Base-by-base conservation (phyloP, 2,329 filamentous ascomycete genomes). In the Coniochaeta hoffmannii region DNA sequence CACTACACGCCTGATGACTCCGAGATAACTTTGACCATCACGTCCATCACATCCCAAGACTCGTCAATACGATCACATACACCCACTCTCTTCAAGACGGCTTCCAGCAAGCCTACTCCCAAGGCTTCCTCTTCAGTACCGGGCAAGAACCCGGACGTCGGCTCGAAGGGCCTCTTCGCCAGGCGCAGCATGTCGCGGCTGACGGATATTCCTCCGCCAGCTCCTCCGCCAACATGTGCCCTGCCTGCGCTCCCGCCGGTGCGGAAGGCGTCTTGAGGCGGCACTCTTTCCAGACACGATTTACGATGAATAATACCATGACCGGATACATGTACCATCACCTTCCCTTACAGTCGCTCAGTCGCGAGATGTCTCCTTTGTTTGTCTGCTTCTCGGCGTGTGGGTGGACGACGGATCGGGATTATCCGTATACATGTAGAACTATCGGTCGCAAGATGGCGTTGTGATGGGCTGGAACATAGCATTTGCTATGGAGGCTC, bases 171-270 rank as follows among this genome's bases (percentile, higher is more conserved):
- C 14, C 54, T 60, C 4, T 32, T 60, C 26, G 72, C 71, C 53
- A 70, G 77, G 26, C 71, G 74, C 55, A 81, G 79, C 65, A 74
- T 81, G 73, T 74, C 78, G 6, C 76, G 80, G 26, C 68, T 81
- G 35, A 68, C 67, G 1, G 73, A 77, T 12, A 77, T 76, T 1
- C 79, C 79, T 30, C 80, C 80, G 1, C 79, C 75, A 15, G 76
- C 72, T 14, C 80, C 80, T 7, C 80, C 80, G 5, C 80, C 80
- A 24, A 81, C 71, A 11, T 76, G 75, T 59, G 79, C 80, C 14
- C 70, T 83, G 22, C 80, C 80, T 17, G 80, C 80, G 0, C 72
- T 82, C 36, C 79, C 79, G 49, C 28, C 31, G 3, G 3, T 2
- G 4, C 67, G 63, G 44, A 71, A 68, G 31, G 50, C 54, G 17